phyloP scores from a whole-genome alignment of 306 rosid species.

The Malus orientalis region DNA sequence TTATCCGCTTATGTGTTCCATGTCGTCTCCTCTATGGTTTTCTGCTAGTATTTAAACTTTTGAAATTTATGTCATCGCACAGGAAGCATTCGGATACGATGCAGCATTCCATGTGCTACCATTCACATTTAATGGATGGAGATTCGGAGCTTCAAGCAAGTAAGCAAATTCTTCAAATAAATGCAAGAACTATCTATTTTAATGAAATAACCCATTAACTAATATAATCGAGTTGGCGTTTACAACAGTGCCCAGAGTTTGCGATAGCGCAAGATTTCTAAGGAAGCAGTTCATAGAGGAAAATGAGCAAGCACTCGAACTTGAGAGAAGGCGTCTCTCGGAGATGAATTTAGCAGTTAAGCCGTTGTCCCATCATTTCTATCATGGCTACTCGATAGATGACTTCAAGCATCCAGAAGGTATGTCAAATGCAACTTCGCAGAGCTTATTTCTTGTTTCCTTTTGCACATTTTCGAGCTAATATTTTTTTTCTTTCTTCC shows the following conservation, averaged over 20 bases:
- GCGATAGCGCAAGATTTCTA: constrained; percentile 23
- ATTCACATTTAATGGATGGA: constrained; percentile 25
- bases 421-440: not conserved
- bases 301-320: constrained; percentile 24
- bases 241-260: constrained; percentile 18
- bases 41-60: not conserved
- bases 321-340: constrained; percentile 18
- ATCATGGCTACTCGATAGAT: not conserved
- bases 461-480: not conserved
- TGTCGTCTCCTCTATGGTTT: not conserved
- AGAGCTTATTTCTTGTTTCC: not conserved
- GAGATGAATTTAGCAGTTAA: constrained; percentile 19
- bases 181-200: not conserved
- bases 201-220: not conserved
- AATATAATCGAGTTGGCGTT: not conserved
- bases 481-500: not conserved
- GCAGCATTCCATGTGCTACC: constrained; percentile 10
- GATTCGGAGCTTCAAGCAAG: constrained; percentile 32
- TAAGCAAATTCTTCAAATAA: constrained; percentile 5
- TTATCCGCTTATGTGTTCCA: not conserved
- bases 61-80: not conserved
- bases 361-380: constrained; percentile 15
- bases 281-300: constrained; percentile 29
- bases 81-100: constrained; percentile 34
- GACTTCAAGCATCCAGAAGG: constrained; percentile 16